These are phyloP conservation scores for Oryza meridionalis DNA, from an alignment of 176 grass and related monocot species.

Conservation along the genomic window DNA sequence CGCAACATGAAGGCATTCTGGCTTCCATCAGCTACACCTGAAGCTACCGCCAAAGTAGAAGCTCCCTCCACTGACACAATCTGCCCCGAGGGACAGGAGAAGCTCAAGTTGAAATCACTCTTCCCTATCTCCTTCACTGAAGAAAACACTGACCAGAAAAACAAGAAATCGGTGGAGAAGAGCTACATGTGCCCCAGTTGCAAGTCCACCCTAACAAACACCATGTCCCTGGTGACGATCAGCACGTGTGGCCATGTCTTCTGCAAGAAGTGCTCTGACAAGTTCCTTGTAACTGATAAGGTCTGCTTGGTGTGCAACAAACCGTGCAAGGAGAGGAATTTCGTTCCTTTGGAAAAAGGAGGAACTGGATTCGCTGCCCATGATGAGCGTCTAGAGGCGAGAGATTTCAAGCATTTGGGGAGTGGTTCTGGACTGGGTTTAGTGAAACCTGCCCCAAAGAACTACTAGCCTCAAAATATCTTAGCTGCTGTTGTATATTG, in stretches of 20 bases:
- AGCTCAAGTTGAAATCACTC: conserved; percentile 81
- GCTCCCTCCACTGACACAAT: conserved; percentile 70
- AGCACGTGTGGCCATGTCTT: conserved; percentile 95
- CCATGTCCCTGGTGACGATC: conserved; percentile 65
- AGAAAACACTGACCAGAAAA: conserved; percentile 57
- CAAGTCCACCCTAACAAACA: conserved; percentile 91
- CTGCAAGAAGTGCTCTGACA: conserved; percentile 95
- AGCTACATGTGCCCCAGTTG: conserved; percentile 97
- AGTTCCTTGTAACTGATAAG: conserved; percentile 81
- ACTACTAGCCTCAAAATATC: conserved; percentile 33
- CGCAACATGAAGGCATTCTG: conserved; percentile 99
- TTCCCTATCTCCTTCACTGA: conserved; percentile 84
- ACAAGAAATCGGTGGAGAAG: conserved; percentile 59
- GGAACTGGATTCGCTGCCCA: conserved; percentile 89
- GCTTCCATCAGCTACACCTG: conserved; percentile 96
- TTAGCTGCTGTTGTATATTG: conserved; percentile 41
- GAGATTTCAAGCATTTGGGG: conserved; percentile 88
- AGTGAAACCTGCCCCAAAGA: conserved; percentile 73
- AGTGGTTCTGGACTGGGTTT: conserved; percentile 93
- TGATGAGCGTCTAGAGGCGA: conserved; percentile 70
- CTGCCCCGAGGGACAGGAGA: conserved; percentile 93
- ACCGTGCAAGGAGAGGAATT: conserved; percentile 81
- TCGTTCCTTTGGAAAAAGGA: conserved; percentile 88
- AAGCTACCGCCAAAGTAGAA: conserved; percentile 61
- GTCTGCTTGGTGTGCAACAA: conserved; percentile 79